Evolutionary conservation across 768 basidiomycete genomes (phyloP).

Genomic region (Suillus subaureus): DNA sequence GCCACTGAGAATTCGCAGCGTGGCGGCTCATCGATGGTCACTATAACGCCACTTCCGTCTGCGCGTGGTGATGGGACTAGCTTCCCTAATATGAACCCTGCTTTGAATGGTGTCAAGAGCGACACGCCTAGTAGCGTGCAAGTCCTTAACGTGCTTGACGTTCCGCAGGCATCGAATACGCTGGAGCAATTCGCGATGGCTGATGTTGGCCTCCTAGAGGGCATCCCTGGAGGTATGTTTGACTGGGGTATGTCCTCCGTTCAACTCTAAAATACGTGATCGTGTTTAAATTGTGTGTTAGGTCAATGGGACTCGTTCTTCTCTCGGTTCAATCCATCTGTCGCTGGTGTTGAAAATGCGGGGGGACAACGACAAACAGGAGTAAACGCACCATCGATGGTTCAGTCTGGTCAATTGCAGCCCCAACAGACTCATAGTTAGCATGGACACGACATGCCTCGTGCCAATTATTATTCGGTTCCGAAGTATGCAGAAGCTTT

Average conservation of each 20-base stretch:
- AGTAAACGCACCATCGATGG: not conserved
- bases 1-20: constrained; percentile 17
- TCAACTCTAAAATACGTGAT: constrained; percentile 16
- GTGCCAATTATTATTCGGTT: not conserved
- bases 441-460: not conserved
- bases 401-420: not conserved
- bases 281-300: constrained; percentile 29
- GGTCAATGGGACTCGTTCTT: constrained; percentile 88
- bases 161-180: constrained; percentile 52
- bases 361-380: constrained; percentile 10
- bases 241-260: constrained; percentile 69
- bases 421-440: not conserved
- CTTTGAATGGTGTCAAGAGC: constrained; percentile 54
- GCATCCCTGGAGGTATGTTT: constrained; percentile 83
- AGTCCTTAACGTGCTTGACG: constrained; percentile 76
- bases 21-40: constrained; percentile 50
- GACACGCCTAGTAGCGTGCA: constrained; percentile 57
- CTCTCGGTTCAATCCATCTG: constrained; percentile 49
- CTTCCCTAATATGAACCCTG: constrained; percentile 71
- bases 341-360: constrained; percentile 3
- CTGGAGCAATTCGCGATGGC: constrained; percentile 68
- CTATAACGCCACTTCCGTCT: constrained; percentile 49
- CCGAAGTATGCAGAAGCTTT: not conserved
- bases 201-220: constrained; percentile 72
- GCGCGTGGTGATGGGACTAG: constrained; percentile 30